Conservation (phyloP, 345 rosid species). For the Euphorbia lathyris region DNA sequence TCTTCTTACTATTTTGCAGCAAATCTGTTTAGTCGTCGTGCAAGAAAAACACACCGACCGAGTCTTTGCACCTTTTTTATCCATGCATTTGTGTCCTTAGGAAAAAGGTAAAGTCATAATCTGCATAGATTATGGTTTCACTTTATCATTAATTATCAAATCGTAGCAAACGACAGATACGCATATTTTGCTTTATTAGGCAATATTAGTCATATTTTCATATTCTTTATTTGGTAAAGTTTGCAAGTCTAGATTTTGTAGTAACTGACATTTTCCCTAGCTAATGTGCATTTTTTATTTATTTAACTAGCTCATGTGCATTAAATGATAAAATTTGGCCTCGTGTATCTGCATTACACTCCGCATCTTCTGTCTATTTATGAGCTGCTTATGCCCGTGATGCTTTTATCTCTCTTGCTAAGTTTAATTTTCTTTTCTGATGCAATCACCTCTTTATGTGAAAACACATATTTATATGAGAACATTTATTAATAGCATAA, state of each 20-base stretch:
- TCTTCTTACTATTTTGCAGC: not conserved
- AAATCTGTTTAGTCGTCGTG: not conserved
- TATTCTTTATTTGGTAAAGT: conserved; percentile 7
- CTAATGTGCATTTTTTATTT: not conserved
- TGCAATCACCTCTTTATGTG: too few species aligned
- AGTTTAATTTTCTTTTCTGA: too few species aligned
- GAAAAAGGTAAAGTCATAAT: not conserved
- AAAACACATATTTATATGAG: too few species aligned
- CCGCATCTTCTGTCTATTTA: not conserved
- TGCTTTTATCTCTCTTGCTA: too few species aligned
- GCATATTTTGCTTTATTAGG: not conserved
- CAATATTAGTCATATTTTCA: not conserved
- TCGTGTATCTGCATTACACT: not conserved
- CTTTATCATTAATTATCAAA: not conserved
- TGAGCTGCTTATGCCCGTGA: conserved; percentile 4
- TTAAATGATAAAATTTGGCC: not conserved
- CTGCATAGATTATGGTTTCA: not conserved
- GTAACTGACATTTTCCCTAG: conserved; percentile 3
- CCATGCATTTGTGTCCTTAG: not conserved
- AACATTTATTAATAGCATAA: too few species aligned
- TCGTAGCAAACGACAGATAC: not conserved
- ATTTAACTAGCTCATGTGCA: not conserved
- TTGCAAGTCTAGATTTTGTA: conserved; percentile 12
- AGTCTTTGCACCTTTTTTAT: not conserved
- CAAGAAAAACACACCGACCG: not conserved